Evolutionary conservation across 345 rosid species (phyloP).

Genomic region (Citrus maxima): DNA sequence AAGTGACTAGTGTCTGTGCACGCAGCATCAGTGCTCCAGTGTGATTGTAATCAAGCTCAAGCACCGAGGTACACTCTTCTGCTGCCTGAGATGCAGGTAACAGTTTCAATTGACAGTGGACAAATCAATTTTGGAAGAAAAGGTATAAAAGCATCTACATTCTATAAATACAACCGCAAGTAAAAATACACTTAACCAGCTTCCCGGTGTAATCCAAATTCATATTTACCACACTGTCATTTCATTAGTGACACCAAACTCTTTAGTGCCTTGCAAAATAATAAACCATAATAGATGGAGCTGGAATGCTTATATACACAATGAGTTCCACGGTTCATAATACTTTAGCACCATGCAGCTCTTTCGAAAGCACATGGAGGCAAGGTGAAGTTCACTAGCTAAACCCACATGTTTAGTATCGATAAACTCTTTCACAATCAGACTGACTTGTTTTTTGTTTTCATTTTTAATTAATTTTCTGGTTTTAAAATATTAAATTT

Average conservation of each 20-base stretch:
- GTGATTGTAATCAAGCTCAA: slow-evolving; percentile 84
- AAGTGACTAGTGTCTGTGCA: slow-evolving; percentile 85
- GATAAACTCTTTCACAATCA: neutral
- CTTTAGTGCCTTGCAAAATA: neutral
- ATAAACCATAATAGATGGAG: neutral
- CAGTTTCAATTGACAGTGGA: neutral
- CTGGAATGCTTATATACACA: neutral
- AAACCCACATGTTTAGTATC: neutral
- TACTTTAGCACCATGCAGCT: neutral
- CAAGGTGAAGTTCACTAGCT: neutral
- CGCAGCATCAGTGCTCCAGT: slow-evolving; percentile 92
- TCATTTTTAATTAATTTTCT: no score
- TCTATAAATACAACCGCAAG: neutral
- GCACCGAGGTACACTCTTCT: slow-evolving; percentile 88
- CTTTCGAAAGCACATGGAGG: neutral
- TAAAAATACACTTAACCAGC: neutral
- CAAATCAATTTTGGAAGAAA: neutral
- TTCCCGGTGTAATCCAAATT: neutral
- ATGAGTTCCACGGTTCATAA: neutral
- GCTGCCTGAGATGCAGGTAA: slow-evolving; percentile 56
- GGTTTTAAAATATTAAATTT: no score
- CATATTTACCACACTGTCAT: neutral
- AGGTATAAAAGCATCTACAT: neutral
- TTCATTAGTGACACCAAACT: neutral
- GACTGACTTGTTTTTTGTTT: neutral